Percentiles rank a stretch among this genome's conserved stretches.
Evolutionary conservation across 257 asterid genomes (phyloP).

Genomic region (Solanum bulbocastanum): DNA sequence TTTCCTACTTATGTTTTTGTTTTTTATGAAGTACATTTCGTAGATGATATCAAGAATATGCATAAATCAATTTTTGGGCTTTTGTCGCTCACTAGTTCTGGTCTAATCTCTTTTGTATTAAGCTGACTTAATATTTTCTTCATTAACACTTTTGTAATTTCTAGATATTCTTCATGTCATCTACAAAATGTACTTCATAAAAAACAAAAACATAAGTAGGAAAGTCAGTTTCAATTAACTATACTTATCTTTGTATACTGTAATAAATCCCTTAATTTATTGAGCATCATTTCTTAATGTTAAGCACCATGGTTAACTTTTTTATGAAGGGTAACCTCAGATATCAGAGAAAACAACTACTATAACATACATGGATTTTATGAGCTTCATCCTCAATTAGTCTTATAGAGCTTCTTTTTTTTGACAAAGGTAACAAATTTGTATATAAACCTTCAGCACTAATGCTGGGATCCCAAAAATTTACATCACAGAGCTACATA

Average conservation of each 20-base stretch:
- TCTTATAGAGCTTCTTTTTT: neutral
- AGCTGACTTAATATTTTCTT: neutral
- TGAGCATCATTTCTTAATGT: neutral
- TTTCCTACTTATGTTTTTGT: neutral
- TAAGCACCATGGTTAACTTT: neutral
- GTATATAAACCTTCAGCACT: neutral
- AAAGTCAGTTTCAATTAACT: neutral
- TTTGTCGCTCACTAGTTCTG: neutral
- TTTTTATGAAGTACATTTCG: neutral
- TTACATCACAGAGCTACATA: neutral
- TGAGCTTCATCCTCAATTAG: neutral
- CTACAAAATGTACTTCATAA: neutral
- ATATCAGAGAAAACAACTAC: neutral
- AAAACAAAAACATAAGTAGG: neutral
- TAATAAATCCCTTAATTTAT: neutral
- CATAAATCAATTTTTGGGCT: neutral
- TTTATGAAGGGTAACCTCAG: neutral
- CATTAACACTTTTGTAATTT: neutral
- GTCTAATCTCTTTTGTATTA: neutral
- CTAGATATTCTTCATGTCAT: neutral
- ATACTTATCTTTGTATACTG: neutral
- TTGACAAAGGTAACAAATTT: neutral
- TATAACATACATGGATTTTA: neutral
- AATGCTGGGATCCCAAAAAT: neutral
- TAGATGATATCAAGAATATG: neutral